Base-by-base conservation (phyloP, 257 asterid genomes). In the Jacaranda mimosifolia region DNA sequence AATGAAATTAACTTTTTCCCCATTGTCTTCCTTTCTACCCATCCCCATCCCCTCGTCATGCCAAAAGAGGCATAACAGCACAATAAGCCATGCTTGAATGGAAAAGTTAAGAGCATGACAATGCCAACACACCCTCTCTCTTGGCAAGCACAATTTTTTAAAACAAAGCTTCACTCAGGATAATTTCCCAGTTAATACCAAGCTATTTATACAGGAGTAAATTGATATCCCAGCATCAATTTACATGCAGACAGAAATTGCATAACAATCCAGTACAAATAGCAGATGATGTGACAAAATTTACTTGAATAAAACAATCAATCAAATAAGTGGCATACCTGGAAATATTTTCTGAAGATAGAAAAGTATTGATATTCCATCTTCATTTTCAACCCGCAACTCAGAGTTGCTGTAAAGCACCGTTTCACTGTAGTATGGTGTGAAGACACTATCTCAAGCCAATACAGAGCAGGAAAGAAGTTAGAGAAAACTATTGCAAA, bases 331-430 rank as follows among this genome's bases (percentile, higher is more conserved):
- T 63, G 67, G 68, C 35, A 66, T 78, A 92, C 99, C 99, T 68
- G 99, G 99, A 85, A 93, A 95, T 85, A 95, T 95, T 80, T 93
- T 95, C 84, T 95, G 99, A 80, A 95, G 97, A 88, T 95, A 95
- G 86, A 95, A 95, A 80, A 95, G 86, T 64, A 71, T 91, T 60
- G 99, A 92, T 84, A 95, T 93, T 80, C 99, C 99, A 90, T 95
- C 99, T 87, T 95, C 99, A 86, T 95, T 95, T 82, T 95, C 99
- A 81, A 63, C 85, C 81, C 95, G 93, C 89, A 95, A 81, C 72
- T 95, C 99, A 45, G 89, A 87, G 80, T 89, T 87, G 90, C 99
- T 93, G 83, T 95, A 95, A 74, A 95, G 98, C 82, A 95, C 99
- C 12, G 97, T 93, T 88, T 95, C 99, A 63, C 99, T 95, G 87